A percentile compares a stretch with the other conserved stretches of the same genome.
Evolutionary conservation across 1,284 basidiomycete genomes (phyloP).

Genomic region (Heterobasidion annosum): DNA sequence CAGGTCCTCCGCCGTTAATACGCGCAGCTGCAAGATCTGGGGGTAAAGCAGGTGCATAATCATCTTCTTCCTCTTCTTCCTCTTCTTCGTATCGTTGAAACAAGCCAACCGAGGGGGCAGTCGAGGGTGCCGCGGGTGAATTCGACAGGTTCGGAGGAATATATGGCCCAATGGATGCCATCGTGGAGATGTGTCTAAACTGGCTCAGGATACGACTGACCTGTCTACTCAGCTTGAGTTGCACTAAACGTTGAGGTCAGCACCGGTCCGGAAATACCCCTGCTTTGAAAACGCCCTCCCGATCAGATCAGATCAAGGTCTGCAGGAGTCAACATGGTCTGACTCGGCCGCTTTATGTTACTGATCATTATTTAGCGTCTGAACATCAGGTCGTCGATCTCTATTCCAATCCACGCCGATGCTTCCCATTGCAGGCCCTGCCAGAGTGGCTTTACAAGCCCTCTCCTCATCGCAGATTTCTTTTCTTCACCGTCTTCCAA

Average conservation of each 20-base stretch:
- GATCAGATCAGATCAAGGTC: too few relatives aligned
- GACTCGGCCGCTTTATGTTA: too few relatives aligned
- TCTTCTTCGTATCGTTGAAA: constrained; percentile 10
- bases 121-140: not conserved
- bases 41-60: constrained; percentile 55
- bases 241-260: too few relatives aligned
- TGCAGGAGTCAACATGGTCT: too few relatives aligned
- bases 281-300: too few relatives aligned
- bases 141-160: constrained; percentile 17
- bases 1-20: not conserved
- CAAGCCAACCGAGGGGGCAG: not conserved
- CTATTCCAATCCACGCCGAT: too few relatives aligned
- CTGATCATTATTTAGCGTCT: too few relatives aligned
- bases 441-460: constrained; percentile 37
- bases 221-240: too few relatives aligned
- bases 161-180: constrained; percentile 15
- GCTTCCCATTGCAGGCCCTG: constrained; percentile 17
- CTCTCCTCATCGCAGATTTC: constrained; percentile 39
- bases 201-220: too few relatives aligned
- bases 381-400: too few relatives aligned
- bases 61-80: constrained; percentile 40
- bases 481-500: constrained; percentile 57
- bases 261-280: too few relatives aligned
- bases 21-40: constrained; percentile 44
- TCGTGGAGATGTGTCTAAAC: not conserved